Conservation (phyloP, 129 eudicot species). For the Pseudognaphalium luteoalbum region DNA sequence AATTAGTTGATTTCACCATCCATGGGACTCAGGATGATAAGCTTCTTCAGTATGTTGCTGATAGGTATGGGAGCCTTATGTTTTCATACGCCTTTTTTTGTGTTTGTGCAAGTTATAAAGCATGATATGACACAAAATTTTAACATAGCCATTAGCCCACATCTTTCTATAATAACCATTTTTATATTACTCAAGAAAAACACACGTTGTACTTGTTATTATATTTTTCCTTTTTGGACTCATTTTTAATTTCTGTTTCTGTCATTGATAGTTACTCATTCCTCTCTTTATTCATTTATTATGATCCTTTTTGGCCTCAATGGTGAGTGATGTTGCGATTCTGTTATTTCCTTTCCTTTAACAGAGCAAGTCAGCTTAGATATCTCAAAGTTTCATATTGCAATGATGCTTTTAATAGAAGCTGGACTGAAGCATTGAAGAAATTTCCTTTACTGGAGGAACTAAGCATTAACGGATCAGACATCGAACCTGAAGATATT, state of each 20-base stretch:
- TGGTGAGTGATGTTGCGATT: too few relatives aligned
- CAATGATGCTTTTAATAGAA: neutral
- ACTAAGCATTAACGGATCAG: neutral
- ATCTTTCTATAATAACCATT: too few relatives aligned
- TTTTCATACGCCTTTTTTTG: too few relatives aligned
- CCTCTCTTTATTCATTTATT: too few relatives aligned
- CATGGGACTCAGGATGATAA: neutral
- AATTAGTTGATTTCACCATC: neutral
- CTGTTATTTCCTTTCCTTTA: neutral
- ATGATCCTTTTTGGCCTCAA: too few relatives aligned
- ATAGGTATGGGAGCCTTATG: neutral
- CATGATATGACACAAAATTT: too few relatives aligned
- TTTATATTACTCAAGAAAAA: too few relatives aligned
- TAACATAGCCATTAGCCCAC: too few relatives aligned
- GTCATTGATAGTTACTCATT: too few relatives aligned
- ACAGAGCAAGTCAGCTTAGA: constrained; percentile 6
- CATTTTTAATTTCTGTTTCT: too few relatives aligned
- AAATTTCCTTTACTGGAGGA: constrained; percentile 3
- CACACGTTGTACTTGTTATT: too few relatives aligned
- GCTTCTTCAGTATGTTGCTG: neutral
- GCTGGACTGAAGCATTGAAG: neutral
- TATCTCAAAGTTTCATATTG: neutral
- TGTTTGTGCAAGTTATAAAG: neutral
- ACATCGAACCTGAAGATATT: neutral
- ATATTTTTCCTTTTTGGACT: too few relatives aligned